Base-by-base conservation (phyloP, 1,284 basidiomycete genomes). In the Sporisorium sorghi region DNA sequence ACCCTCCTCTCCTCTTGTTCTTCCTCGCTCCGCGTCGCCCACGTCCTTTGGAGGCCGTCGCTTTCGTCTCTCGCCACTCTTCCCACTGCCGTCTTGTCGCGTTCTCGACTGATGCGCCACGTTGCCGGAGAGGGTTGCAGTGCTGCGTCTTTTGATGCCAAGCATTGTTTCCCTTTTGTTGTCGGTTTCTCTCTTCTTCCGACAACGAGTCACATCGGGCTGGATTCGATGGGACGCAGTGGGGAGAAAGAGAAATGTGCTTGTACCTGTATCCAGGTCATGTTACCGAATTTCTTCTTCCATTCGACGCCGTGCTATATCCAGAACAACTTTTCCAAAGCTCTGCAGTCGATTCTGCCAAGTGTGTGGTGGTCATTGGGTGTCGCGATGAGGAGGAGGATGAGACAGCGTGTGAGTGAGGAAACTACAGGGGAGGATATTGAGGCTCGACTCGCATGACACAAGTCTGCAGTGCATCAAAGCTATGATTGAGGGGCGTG, bases 251-350 rank as follows among this genome's bases (percentile, higher is more conserved):
- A 70, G 57, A 57, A 57, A 70, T 55, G 57, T 70, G 67, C 60
- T n/a, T 42, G 53, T 56, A 70, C 67, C 67, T 66, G 71, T 69
- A 60, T 17, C 24, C 52, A 69, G 71, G 58, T 68, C 57, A 48
- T 67, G 59, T 64, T 64, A 60, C 57, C 55, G 60, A 64, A 62
- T 53, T 47, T 51, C n/a, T 53, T 54, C 56, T 54, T 62, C 40
- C 61, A 66, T 58, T 58, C 72, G 66, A 67, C 66, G 66, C 67
- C 67, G 58, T 70, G 73, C 71, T 77, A 72, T 72, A 72, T 72
- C 69, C 69, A 66, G 63, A 67, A 66, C 58, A 62, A 58, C 53
- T 58, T 67, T 62, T 44, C 57, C 57, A 60, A 64, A 50, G 60
- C 58, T 28, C 24, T 43, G 19, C 17, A 14, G 32, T 52, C 10